phyloP scores from a whole-genome alignment of 2,329 filamentous ascomycete species.

The Trichoderma koningii region DNA sequence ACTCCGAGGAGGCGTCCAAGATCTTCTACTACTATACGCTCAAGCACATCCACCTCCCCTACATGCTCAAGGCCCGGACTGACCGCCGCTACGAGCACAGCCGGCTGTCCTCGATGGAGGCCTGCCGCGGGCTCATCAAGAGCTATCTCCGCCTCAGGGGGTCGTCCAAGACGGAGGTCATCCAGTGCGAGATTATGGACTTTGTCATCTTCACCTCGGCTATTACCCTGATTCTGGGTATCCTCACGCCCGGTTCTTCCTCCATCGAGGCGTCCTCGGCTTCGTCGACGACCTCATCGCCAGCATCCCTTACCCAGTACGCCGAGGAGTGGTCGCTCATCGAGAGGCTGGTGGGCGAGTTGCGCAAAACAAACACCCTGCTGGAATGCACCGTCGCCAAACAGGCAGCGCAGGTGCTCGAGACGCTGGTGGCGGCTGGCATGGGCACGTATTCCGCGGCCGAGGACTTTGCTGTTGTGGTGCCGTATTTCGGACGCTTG shows the following conservation, averaged over 20 bases:
- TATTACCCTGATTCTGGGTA: slow-evolving; percentile 47
- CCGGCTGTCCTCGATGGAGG: slow-evolving; percentile 43
- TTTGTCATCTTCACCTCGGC: slow-evolving; percentile 51
- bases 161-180: slow-evolving; percentile 16
- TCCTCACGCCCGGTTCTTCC: slow-evolving; percentile 35
- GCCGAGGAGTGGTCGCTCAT: slow-evolving; percentile 24
- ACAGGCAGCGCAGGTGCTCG: slow-evolving; percentile 25
- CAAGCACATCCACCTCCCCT: slow-evolving; percentile 49
- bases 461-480: slow-evolving; percentile 10
- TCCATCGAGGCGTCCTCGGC: neutral
- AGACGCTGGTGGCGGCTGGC: slow-evolving; percentile 18
- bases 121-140: slow-evolving; percentile 44
- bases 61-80: slow-evolving; percentile 44
- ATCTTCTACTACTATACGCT: slow-evolving; percentile 44
- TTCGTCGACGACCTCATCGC: slow-evolving; percentile 7
- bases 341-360: slow-evolving; percentile 11
- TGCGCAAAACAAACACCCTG: slow-evolving; percentile 6
- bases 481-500: slow-evolving; percentile 27
- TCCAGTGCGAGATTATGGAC: slow-evolving; percentile 48
- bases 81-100: slow-evolving; percentile 45
- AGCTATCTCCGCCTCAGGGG: slow-evolving; percentile 40
- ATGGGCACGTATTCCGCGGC: slow-evolving; percentile 4
- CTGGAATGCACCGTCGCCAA: slow-evolving; percentile 27
- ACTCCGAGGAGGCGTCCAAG: slow-evolving; percentile 39
- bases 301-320: neutral